Base-by-base conservation (phyloP, 192 early-diverging fungal genomes). In the Backusella westeae region DNA sequence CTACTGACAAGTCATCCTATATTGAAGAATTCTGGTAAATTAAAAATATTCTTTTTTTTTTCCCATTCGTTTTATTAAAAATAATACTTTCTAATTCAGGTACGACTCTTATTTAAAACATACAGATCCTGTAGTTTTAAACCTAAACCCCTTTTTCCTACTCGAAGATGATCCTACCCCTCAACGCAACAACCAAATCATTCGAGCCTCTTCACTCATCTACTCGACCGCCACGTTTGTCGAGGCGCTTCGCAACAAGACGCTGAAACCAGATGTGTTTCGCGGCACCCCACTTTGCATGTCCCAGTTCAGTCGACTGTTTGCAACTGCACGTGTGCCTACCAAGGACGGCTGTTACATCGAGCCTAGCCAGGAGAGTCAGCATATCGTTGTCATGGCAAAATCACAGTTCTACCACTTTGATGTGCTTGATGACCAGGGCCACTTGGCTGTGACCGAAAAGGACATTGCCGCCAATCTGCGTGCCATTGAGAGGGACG, bases 371-470 rank as follows among this genome's bases (percentile, higher is more conserved):
- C 72, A 78, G 10, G 34, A 52, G 3, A 63, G 91, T 23, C 73
- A 67, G 44, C 88, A 93, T 83, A 90, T 96, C 75, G 78, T 89
- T 21, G 88, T 94, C 15, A 76, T 93, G 67, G 89, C 83, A 1
- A 83, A 91, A 70, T 92, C 93, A 73, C 95, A 96, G 83, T 85
- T 94, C 65, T 96, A 92, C 78, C 82, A 78, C 71, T 88, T 95
- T 44, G 86, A 93, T 38, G 93, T 94, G 0, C 89, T 88, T 73
- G 92, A 91, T 74, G 65, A 81, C 2, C 72, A 85, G 32, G 84
- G 87, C 29, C 77, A 85, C 14, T 74, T 88, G 14, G 77, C 86
- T 3, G 65, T 94, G 34, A 76, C 77, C 12, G 86, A 92, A 65
- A 84, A 85, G 42, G 91, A 89, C 39, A 85, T 96, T 66, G 89